A percentile compares a stretch with the other conserved stretches of the same genome.
Conservation (phyloP, 495 filamentous ascomycete genomes). For the Pseudotulostoma volvatum region DNA sequence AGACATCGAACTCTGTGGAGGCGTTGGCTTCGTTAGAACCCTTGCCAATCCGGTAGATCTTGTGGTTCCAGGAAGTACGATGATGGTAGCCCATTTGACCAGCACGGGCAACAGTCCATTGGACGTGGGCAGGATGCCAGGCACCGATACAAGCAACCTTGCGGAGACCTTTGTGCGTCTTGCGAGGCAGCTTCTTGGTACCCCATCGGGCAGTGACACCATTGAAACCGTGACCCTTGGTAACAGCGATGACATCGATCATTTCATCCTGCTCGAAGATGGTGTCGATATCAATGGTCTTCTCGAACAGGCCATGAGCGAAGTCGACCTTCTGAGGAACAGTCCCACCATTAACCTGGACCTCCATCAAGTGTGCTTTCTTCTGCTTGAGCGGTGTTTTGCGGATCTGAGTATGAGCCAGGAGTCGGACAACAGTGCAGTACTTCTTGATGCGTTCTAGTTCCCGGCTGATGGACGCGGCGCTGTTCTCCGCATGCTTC, state of each 20-base stretch:
- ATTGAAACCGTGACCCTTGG: conserved; percentile 96
- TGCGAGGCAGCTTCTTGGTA: conserved; percentile 99
- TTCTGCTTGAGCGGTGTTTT: conserved; percentile 99
- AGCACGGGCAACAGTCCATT: conserved; percentile 99
- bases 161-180: conserved; percentile 99
- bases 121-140: conserved; percentile 99
- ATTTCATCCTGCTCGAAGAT: conserved; percentile 99
- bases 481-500: conserved; percentile 89
- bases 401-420: conserved; percentile 98
- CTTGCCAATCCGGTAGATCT: conserved; percentile 97
- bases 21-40: conserved; percentile 76
- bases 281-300: conserved; percentile 77
- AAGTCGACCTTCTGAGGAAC: conserved; percentile 92
- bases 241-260: conserved; percentile 98
- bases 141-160: conserved; percentile 99
- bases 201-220: conserved; percentile 98
- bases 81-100: conserved; percentile 99
- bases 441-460: conserved; percentile 99
- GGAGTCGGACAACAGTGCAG: conserved; percentile 98
- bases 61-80: conserved; percentile 99
- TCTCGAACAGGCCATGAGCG: conserved; percentile 90
- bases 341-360: conserved; percentile 97
- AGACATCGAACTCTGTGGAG: conserved; percentile 86
- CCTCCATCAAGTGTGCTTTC: conserved; percentile 99
- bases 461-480: conserved; percentile 81